These are phyloP conservation scores for Dictyostelium citrinum DNA, from an alignment of 78 protist species.

Conservation along the genomic window DNA sequence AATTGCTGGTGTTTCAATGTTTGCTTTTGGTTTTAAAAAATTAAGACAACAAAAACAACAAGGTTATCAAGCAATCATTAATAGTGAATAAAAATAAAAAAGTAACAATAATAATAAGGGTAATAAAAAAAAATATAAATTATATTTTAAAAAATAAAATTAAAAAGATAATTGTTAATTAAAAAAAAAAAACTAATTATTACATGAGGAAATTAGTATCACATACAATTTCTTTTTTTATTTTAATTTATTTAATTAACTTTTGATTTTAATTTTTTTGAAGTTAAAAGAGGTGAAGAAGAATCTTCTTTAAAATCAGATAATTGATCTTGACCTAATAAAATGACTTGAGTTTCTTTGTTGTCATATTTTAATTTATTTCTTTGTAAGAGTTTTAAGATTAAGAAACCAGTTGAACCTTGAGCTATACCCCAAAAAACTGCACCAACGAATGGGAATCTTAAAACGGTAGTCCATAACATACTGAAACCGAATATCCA, in stretches of 20 bases:
- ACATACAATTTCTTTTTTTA: no score
- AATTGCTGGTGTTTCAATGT: conserved; percentile 35
- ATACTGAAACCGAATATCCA: conserved; percentile 49
- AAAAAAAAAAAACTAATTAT: no score
- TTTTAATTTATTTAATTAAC: no score
- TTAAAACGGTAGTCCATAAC: background rate
- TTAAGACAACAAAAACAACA: background rate
- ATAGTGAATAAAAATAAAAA: background rate
- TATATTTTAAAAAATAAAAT: no score
- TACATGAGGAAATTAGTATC: no score
- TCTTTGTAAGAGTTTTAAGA: conserved; percentile 7
- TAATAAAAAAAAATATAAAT: background rate
- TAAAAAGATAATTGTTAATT: no score
- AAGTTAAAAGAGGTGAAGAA: background rate
- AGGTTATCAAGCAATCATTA: background rate
- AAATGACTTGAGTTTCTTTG: background rate
- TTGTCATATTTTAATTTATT: conserved; percentile 32
- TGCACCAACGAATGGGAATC: conserved; percentile 36
- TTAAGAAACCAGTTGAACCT: conserved; percentile 10
- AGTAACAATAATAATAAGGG: background rate
- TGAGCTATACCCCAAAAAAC: conserved; percentile 24
- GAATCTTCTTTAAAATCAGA: background rate
- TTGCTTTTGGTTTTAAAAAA: conserved; percentile 3
- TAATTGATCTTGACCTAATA: conserved; percentile 18
- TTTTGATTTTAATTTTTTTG: background rate